Evolutionary conservation across 176 grass and related monocot species (phyloP).

Genomic region (Carex kokanica): DNA sequence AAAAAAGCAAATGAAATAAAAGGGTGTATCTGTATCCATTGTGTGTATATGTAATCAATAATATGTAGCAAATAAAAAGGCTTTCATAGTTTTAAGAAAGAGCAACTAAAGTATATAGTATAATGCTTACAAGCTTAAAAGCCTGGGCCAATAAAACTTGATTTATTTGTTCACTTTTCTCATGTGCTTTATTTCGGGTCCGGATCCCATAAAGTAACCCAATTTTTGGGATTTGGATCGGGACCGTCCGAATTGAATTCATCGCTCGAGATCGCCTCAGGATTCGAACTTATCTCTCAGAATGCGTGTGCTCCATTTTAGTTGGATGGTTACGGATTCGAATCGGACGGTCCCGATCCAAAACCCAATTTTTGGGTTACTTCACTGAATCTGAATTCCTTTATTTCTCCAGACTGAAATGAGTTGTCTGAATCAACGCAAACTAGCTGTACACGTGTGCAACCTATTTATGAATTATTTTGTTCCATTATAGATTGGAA

Average conservation of each 20-base stretch:
- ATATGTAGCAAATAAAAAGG: background rate
- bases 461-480: slow-evolving; percentile 14
- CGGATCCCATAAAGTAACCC: no score
- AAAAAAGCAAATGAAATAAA: background rate
- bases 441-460: slow-evolving; percentile 7
- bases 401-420: background rate
- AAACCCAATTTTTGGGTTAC: no score
- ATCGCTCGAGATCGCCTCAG: no score
- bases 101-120: background rate
- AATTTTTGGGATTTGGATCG: no score
- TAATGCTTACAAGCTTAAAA: background rate
- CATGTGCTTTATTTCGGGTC: slow-evolving; percentile 10
- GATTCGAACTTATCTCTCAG: no score
- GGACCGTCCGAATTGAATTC: no score
- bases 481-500: slow-evolving; percentile 8
- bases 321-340: no score
- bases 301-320: no score
- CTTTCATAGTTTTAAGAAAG: background rate
- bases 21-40: background rate
- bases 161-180: background rate
- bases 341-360: no score
- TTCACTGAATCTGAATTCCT: no score
- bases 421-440: slow-evolving; percentile 20
- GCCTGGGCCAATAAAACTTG: background rate
- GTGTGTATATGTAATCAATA: background rate